phyloP scores from a whole-genome alignment of 306 rosid species.

The Adenanthera pavonina region DNA sequence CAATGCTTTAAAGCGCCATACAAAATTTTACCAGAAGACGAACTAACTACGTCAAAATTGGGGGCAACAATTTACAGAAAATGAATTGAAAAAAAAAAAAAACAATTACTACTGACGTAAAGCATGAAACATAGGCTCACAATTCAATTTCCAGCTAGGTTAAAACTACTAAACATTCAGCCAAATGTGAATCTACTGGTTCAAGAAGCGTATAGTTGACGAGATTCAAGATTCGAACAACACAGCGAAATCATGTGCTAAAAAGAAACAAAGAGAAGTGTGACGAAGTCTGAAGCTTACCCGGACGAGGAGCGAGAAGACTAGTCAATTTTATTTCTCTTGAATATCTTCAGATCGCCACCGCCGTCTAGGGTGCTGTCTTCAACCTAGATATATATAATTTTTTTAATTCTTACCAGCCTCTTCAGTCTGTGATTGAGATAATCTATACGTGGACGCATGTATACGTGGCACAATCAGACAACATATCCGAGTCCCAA shows the following conservation, averaged over 20 bases:
- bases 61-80: background rate
- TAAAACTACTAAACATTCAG: background rate
- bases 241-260: too few species aligned
- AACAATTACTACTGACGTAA: background rate
- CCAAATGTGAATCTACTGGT: background rate
- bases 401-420: background rate
- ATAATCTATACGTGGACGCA: background rate
- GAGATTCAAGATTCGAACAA: background rate
- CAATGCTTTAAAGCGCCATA: background rate
- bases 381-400: background rate
- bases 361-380: background rate
- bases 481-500: too few species aligned
- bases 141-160: background rate
- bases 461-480: background rate
- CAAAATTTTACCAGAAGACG: background rate
- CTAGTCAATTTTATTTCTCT: background rate
- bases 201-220: background rate
- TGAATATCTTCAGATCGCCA: background rate
- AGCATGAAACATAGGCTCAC: background rate
- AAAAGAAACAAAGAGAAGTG: background rate
- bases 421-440: too few species aligned
- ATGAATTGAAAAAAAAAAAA: background rate
- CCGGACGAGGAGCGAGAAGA: background rate
- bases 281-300: background rate
- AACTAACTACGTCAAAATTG: background rate